Conservation (phyloP, 805 yeast species). For the Ogataea allantospora region DNA sequence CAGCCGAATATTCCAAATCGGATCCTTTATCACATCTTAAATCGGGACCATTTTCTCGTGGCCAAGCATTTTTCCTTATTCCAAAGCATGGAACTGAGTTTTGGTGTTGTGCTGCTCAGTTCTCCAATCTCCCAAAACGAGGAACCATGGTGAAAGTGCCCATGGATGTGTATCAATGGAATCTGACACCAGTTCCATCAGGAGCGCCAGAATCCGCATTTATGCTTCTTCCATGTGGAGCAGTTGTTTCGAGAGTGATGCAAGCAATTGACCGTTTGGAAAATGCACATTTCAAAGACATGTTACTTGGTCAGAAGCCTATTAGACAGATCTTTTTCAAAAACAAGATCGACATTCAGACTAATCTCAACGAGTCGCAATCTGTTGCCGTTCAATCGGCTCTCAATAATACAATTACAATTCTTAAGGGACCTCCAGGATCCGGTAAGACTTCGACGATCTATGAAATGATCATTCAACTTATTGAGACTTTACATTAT, state of each 20-base stretch:
- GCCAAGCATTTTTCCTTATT: conserved; percentile 57
- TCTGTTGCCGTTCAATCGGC: conserved; percentile 69
- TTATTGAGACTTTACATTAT: conserved; percentile 55
- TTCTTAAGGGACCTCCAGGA: conserved; percentile 80
- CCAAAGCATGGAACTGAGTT: conserved; percentile 30
- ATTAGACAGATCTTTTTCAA: conserved; percentile 46
- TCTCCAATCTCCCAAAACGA: conserved; percentile 14
- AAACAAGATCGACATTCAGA: conserved; percentile 49
- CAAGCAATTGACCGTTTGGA: conserved; percentile 62
- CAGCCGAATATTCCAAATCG: conserved; percentile 46
- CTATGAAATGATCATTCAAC: conserved; percentile 76
- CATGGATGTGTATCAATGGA: conserved; percentile 52
- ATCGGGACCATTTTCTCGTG: conserved; percentile 56
- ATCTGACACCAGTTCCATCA: conserved; percentile 25
- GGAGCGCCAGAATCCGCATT: conserved; percentile 20
- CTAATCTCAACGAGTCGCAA: conserved; percentile 70
- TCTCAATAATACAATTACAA: conserved; percentile 53
- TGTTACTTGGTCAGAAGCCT: conserved; percentile 31
- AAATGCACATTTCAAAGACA: conserved; percentile 47
- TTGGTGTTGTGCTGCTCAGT: conserved; percentile 59
- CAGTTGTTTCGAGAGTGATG: conserved; percentile 60
- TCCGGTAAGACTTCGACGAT: conserved; percentile 83
- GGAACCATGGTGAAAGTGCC: conserved; percentile 36
- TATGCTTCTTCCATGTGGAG: conserved; percentile 57
- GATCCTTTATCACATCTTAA: conserved; percentile 53